Conservation (phyloP, 2,329 filamentous ascomycete genomes). For the Ceratocystiopsis minuta region DNA sequence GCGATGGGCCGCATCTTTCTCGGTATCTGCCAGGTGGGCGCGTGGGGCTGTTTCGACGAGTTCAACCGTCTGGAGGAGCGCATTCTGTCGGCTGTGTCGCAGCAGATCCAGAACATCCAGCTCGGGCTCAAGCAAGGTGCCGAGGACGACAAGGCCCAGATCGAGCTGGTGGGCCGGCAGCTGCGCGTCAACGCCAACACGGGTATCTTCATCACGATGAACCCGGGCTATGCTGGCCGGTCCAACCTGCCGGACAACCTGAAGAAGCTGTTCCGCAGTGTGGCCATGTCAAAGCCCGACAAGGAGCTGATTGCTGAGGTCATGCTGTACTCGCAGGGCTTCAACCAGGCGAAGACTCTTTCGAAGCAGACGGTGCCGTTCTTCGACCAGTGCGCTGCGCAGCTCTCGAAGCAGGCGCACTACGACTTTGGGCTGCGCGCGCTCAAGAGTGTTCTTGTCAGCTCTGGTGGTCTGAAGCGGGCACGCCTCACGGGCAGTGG, state of each 20-base stretch:
- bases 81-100: conserved; percentile 92
- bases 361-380: conserved; percentile 96
- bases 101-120: conserved; percentile 99
- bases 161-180: conserved; percentile 84
- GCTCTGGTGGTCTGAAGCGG: conserved; percentile 89
- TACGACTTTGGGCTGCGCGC: conserved; percentile 98
- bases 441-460: conserved; percentile 94
- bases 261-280: conserved; percentile 98
- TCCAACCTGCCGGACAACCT: conserved; percentile 97
- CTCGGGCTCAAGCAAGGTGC: conserved; percentile 75
- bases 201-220: conserved; percentile 99
- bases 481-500: conserved; percentile 49
- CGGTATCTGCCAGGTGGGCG: conserved; percentile 95
- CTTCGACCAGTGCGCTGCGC: conserved; percentile 74
- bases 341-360: conserved; percentile 84
- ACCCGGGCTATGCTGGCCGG: conserved; percentile 92
- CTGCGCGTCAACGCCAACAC: conserved; percentile 82
- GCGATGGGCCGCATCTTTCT: conserved; percentile 99
- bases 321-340: conserved; percentile 99
- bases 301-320: conserved; percentile 99
- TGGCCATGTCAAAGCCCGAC: conserved; percentile 99
- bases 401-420: conserved; percentile 87
- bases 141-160: conserved; percentile 69
- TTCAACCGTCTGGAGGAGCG: conserved; percentile 98
- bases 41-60: conserved; percentile 99